Base-by-base conservation (phyloP, 768 basidiomycete genomes). In the Cantharellus cinnabarinus region DNA sequence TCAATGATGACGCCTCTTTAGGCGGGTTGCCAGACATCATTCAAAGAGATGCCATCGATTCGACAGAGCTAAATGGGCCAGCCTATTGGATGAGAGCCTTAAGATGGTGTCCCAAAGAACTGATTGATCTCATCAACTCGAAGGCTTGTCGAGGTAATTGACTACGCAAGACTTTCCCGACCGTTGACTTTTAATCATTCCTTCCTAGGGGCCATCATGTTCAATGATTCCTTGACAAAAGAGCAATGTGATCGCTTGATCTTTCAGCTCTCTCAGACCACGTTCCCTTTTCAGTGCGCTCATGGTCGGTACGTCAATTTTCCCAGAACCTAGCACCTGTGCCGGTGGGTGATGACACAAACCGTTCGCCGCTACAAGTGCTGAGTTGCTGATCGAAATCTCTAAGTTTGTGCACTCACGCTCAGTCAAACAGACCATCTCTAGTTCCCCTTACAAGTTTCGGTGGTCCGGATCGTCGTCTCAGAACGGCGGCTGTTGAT, bases 221-320 rank as follows among this genome's bases (percentile, higher is more conserved):
- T 95, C 74, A 93, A 93, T 64, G 93, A 98, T 67, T 60, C 74
- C 0, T 73, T 99, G 55, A 78, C 73, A 10, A 58, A 71, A 4
- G 74, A 74, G 41, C 89, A 95, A 66, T 88, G 89, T 68, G 68
- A 76, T 63, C 71, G 74, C 53, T 76, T 99, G 48, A 74, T 98
- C 51, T 64, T 66, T 3, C 76, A 80, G 63, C 75, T 99, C 38
- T 75, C 82, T 4, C 68, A 76, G 62, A 89, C 89, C 2, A 74
- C 76, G 2, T 84, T 88, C 65, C 93, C 94, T 2, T 97, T 95
- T 70, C 88, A 89, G 67, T 99, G 95, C 71, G 95, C 95, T 40
- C 95, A 99, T 70, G 95, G 94, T 67, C 76, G 87, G 87, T 84
- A 42, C 35, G 69, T 59, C 56, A 29, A 20, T 14, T 34, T 29